Evolutionary conservation across 768 basidiomycete genomes (phyloP), one percentile per base, ranked within the genome.

Genomic region (Hydnomerulius pinastri): DNA sequence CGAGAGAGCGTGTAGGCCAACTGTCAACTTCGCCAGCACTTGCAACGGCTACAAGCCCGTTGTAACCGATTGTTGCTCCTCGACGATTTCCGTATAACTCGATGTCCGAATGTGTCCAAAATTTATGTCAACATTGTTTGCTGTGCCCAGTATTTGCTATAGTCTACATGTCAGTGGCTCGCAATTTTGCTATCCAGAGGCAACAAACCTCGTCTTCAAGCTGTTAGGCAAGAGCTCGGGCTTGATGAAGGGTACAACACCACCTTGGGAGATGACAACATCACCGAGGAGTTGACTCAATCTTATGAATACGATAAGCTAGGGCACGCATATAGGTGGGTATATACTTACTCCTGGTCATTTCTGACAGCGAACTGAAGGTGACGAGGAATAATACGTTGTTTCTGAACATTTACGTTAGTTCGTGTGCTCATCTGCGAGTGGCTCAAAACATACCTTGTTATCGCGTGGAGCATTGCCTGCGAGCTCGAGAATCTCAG

Each of bases 331-430:
- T 8, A 39, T 5, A 36, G 15, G 23, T 25, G 1, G 23, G 43
- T 24, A 4, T n/a, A 43, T 29, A 65, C 76, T 53, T 65, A 86
- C 86, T 88, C 91, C 68, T 93, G 90, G 52, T 92, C 90, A 69
- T 93, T 92, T 59, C 92, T 82, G 71, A 95, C 92, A 57, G 93
- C 92, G 47, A 95, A 83, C 65, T 95, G 93, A 43, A 95, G 71
- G 73, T 95, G 93, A 63, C 93, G 85, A 47, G 92, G 93, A 18
- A 94, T 90, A 61, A 95, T 94, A 86, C 93, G 92, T 59, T 90
- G 86, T 77, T 94, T 90, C 80, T 90, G 28, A 30, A 29, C 0
- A 13, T n/a, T n/a, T n/a, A 10, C 2, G n/a, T 36, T 48, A 20
- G 61, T 20, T 1, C 1, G 0, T 23, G 24, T n/a, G 13, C 30